These are phyloP conservation scores for Cyclotella cryptica DNA, from an alignment of 108 stramenopile species.

Conservation along the genomic window DNA sequence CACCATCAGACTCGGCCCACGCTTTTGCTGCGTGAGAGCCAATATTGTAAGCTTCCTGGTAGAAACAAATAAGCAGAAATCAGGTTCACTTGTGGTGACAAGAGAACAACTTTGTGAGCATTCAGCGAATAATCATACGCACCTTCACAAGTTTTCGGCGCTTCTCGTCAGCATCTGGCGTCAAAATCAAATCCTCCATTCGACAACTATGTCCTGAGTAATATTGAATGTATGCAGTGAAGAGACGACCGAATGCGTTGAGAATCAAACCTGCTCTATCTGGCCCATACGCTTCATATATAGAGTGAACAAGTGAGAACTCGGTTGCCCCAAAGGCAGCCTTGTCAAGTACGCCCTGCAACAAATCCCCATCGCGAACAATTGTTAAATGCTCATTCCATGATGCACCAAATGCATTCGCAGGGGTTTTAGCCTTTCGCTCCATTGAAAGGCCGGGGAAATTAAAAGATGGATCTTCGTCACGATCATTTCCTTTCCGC, in stretches of 20 bases:
- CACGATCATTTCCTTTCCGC: conserved; percentile 83
- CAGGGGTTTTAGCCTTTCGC: conserved; percentile 93
- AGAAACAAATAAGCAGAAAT: background rate
- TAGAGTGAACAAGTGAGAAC: conserved; percentile 94
- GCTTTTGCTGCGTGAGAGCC: conserved; percentile 89
- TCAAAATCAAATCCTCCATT: conserved; percentile 97
- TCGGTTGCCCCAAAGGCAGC: conserved; percentile 95
- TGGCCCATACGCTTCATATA: conserved; percentile 97
- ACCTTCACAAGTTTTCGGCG: conserved; percentile 74
- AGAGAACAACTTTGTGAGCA: background rate
- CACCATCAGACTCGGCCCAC: conserved; percentile 94
- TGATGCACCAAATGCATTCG: conserved; percentile 85
- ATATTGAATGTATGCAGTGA: conserved; percentile 95
- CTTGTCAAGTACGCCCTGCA: conserved; percentile 98
- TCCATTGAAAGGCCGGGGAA: conserved; percentile 88
- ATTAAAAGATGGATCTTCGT: conserved; percentile 51
- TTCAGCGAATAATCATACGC: conserved; percentile 1
- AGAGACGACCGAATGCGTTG: conserved; percentile 93
- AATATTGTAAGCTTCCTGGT: conserved; percentile 76
- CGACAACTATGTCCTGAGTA: conserved; percentile 97
- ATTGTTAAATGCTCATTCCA: conserved; percentile 93
- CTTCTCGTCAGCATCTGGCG: conserved; percentile 78
- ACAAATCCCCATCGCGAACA: conserved; percentile 91
- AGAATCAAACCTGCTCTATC: conserved; percentile 88
- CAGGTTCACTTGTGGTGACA: background rate